phyloP scores from a whole-genome alignment of 805 yeast species.

The Ogataea pini region DNA sequence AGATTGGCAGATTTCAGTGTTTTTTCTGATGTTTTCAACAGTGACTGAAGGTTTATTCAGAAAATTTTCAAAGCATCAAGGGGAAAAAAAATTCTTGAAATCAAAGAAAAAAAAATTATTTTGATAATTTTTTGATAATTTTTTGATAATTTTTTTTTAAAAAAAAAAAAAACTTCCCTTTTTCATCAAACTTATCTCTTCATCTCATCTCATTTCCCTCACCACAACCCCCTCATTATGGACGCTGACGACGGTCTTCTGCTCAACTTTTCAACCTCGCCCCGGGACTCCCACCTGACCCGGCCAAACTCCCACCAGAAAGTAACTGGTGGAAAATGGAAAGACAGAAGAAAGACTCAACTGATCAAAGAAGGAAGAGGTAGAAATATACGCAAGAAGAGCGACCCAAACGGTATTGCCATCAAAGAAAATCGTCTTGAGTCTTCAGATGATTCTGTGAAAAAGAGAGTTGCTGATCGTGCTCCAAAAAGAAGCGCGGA shows the following conservation, averaged over 20 bases:
- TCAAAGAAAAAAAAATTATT: neutral
- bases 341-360: conserved; percentile 68
- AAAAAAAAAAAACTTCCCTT: conserved; percentile 6
- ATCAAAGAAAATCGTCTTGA: neutral
- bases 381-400: conserved; percentile 21
- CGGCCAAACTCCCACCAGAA: conserved; percentile 31
- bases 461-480: neutral
- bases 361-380: conserved; percentile 49
- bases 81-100: neutral
- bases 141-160: conserved; percentile 5
- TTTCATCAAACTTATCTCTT: neutral
- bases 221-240: conserved; percentile 5
- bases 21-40: too few relatives aligned
- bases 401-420: conserved; percentile 21
- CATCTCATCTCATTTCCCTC: conserved; percentile 5
- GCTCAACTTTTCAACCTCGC: conserved; percentile 62
- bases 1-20: too few relatives aligned
- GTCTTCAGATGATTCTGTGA: neutral
- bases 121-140: conserved; percentile 10
- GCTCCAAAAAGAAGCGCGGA: conserved; percentile 4
- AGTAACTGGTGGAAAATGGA: conserved; percentile 79
- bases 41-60: too few relatives aligned
- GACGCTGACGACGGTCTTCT: conserved; percentile 67
- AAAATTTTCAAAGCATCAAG: neutral
- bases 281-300: conserved; percentile 24